Base-by-base conservation (phyloP, 441 rosid species). In the Lagerstroemia fauriei region DNA sequence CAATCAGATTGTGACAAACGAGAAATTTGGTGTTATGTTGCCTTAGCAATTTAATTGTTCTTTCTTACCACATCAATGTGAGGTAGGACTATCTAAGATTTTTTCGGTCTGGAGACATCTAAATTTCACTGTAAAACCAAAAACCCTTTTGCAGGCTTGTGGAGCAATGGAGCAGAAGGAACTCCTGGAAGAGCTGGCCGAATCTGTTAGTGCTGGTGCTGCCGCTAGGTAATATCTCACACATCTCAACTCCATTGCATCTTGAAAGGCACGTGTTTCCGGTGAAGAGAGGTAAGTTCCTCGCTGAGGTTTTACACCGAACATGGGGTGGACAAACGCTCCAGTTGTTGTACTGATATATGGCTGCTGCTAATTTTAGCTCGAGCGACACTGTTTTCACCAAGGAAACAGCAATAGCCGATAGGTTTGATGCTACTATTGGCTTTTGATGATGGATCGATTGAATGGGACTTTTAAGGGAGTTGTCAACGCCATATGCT, bases 111-210 rank as follows among this genome's bases (percentile, higher is more conserved):
- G 24, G 34, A 69, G 73, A 16, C 9, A 31, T 6, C 73, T 69
- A 32, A 69, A 69, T 32, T 38, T 34, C 46, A 12, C 44, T 10
- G 44, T 29, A 65, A 65, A 65, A 65, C 27, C 17, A 29, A 65
- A 65, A 65, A 79, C 51, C n/a, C 71, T 80, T 48, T 79, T 84
- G 84, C 89, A 96, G 98, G 89, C 95, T 79, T 96, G 96, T 90
- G 77, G 88, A 80, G 83, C 95, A 25, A 83, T 87, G 93, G 98
- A 96, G 88, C 98, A 96, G 89, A 89, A 90, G 92, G 98, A 96
- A 83, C 92, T 93, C 41, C 86, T 95, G 79, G 95, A 96, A 89
- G 95, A 93, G 87, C 92, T 96, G 73, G 96, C 97, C 0, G 91
- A 87, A 76, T 96, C 98, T 47, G 93, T 90, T 31, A 81, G 89